phyloP scores from a whole-genome alignment of 768 basidiomycete species.

The Termitomyces sp. region DNA sequence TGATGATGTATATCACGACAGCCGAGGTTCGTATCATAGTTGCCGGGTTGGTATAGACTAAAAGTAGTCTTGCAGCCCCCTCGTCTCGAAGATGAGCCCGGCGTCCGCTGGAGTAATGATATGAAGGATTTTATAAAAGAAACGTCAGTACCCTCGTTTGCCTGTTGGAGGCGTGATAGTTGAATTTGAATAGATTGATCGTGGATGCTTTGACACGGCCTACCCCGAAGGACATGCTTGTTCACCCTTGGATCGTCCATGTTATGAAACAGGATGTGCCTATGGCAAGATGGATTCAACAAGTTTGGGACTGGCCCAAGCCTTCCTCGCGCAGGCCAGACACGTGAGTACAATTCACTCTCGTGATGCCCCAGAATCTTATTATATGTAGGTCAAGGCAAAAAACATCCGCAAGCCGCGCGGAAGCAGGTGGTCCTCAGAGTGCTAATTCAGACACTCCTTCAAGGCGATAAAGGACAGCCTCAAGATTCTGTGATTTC shows the following conservation, averaged over 20 bases:
- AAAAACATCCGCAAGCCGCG: conserved; percentile 19
- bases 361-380: not conserved
- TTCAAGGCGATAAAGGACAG: conserved; percentile 9
- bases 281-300: conserved; percentile 86
- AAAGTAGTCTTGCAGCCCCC: conserved; percentile 54
- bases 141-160: conserved; percentile 51
- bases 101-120: conserved; percentile 67
- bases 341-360: conserved; percentile 37
- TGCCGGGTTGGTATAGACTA: conserved; percentile 8
- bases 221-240: conserved; percentile 77
- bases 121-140: conserved; percentile 92
- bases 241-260: conserved; percentile 78
- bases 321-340: conserved; percentile 35
- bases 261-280: conserved; percentile 81
- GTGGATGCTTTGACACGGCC: conserved; percentile 69
- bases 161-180: not conserved
- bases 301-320: conserved; percentile 80
- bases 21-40: conserved; percentile 53
- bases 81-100: conserved; percentile 73
- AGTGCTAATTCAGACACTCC: conserved; percentile 14
- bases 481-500: not conserved
- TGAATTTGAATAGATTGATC: conserved; percentile 29
- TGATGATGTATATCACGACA: conserved; percentile 85
- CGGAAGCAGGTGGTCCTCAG: conserved; percentile 13
- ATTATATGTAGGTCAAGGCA: conserved; percentile 18